These are phyloP conservation scores for Candida patagonica DNA, from an alignment of 805 yeast species.

Conservation along the genomic window DNA sequence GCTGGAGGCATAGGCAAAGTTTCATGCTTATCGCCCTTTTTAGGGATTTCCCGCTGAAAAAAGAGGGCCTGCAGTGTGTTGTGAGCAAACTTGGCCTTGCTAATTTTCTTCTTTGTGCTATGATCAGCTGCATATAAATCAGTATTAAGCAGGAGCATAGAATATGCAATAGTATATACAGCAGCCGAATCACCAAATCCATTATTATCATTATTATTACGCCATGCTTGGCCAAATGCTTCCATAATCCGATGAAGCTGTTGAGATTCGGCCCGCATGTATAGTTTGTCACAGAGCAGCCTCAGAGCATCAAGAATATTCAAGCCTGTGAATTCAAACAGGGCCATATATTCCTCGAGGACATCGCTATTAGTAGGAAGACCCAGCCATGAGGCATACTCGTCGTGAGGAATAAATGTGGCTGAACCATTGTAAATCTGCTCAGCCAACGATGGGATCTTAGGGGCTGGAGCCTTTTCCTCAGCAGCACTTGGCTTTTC, in stretches of 20 bases:
- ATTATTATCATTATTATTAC: constrained; percentile 36
- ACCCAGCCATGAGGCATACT: constrained; percentile 36
- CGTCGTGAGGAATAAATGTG: constrained; percentile 26
- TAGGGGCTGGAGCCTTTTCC: no score
- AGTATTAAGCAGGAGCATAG: constrained; percentile 64
- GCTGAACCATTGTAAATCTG: constrained; percentile 13
- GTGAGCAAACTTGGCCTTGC: constrained; percentile 37
- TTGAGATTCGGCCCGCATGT: constrained; percentile 75
- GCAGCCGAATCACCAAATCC: constrained; percentile 44
- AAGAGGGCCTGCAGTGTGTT: constrained; percentile 42
- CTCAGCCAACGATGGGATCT: constrained; percentile 11
- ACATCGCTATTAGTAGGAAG: constrained; percentile 23
- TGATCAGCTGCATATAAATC: constrained; percentile 54
- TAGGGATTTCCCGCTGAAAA: constrained; percentile 6
- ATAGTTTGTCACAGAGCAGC: constrained; percentile 52
- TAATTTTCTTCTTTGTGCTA: constrained; percentile 24
- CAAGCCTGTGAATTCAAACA: constrained; percentile 37
- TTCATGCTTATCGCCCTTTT: background rate
- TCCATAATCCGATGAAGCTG: constrained; percentile 68
- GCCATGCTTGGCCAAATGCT: constrained; percentile 59
- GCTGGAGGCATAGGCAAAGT: background rate
- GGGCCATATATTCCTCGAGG: constrained; percentile 30
- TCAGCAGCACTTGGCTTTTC: no score
- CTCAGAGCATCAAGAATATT: constrained; percentile 51
- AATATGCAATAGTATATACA: constrained; percentile 63